Percentiles rank a stretch among this genome's conserved stretches.
These are phyloP conservation scores for Aristolochia fimbriata DNA, from an alignment of 164 flowering plant genomes.

Conservation along the genomic window DNA sequence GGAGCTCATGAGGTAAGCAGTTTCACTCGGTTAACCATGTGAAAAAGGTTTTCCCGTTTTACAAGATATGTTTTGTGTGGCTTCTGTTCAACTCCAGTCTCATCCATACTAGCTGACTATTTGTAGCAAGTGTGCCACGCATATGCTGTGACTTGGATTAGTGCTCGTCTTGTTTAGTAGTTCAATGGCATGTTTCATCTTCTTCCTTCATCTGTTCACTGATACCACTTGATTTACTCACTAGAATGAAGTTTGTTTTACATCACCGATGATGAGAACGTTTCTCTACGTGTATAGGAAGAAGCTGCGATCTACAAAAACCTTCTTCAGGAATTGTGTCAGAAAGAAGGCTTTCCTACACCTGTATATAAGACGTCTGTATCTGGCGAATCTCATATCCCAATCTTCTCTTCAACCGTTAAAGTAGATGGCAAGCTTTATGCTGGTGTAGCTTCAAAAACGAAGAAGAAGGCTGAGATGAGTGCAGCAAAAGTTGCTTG, in stretches of 20 bases:
- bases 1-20: conserved; percentile 37
- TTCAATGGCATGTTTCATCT: neutral
- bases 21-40: neutral
- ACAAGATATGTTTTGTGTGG: neutral
- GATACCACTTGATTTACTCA: neutral
- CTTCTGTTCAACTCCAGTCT: too few relatives aligned
- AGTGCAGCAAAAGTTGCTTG: conserved; percentile 54
- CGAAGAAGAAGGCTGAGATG: conserved; percentile 52
- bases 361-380: conserved; percentile 39
- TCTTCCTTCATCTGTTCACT: neutral
- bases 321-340: conserved; percentile 45
- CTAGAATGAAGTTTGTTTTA: neutral
- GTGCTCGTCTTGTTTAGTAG: neutral
- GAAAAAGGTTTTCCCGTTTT: neutral
- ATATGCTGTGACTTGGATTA: neutral
- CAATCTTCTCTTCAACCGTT: conserved; percentile 34
- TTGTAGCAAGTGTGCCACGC: neutral
- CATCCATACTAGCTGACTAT: too few relatives aligned
- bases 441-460: conserved; percentile 31
- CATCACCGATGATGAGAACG: neutral
- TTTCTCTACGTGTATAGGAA: conserved; percentile 22
- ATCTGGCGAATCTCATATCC: conserved; percentile 26
- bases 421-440: conserved; percentile 33
- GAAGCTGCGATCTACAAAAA: conserved; percentile 37
- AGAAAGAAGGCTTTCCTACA: conserved; percentile 30